Evolutionary conservation across 1,284 basidiomycete genomes (phyloP), one percentile per base, ranked within the genome.

Genomic region (Ganoderma boninense): DNA sequence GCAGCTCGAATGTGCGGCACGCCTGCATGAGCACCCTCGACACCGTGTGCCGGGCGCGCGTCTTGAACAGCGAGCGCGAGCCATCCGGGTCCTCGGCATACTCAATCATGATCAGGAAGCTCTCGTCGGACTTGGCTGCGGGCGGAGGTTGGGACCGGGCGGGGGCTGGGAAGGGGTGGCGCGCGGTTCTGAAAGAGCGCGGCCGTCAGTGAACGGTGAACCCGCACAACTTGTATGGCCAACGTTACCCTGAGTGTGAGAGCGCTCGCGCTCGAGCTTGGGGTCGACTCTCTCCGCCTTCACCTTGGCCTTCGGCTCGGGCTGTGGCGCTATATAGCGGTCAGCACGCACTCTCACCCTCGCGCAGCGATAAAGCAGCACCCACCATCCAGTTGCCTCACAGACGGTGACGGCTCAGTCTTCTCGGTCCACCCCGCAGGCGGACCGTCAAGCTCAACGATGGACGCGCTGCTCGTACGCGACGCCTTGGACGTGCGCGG

Each of bases 1-100:
- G 75, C 42, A 79, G 68, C 16, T 69, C 75, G 65, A 79, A 79
- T 42, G 78, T 79, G 29, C 76, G 73, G 67, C 77, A 78, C 20
- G 75, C 78, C 57, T 77, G 76, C 71, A 71, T 69, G 59, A 79
- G 74, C 44, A 79, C 78, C 70, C 77, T 78, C 29, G 72, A 68
- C 32, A 79, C 77, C 65, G 59, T 67, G 66, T 79, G 78, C 52
- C 76, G 71, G 18, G 71, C 75, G 67, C 77, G 77, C 26, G 78
- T 79, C 73, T 78, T 79, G 76, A 79, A 79, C 44, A 73, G 62
- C 38, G 69, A 66, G 61, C 69, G 69, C 14, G 63, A 67, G 42
- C n/a, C n/a, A n/a, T 74, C 69, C 29, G 71, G 70, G 60, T 74
- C 71, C 29, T 73, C 73, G 38, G 59, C 65, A 59, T 74, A 76